Conservation (phyloP, 176 grass and related monocot genomes). For the Raddia guianensis region DNA sequence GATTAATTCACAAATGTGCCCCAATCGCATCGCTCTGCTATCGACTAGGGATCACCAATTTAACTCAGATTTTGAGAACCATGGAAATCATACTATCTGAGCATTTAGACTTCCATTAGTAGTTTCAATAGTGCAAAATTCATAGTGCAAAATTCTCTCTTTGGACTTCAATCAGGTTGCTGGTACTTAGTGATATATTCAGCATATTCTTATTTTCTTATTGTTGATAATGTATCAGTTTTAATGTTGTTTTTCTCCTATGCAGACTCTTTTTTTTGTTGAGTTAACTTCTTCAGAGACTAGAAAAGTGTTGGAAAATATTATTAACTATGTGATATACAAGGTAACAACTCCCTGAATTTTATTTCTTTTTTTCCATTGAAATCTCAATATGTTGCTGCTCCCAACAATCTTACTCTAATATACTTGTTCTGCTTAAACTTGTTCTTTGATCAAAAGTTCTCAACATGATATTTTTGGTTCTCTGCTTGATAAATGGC, state of each 20-base stretch:
- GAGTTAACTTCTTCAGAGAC: constrained; percentile 58
- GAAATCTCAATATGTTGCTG: not conserved
- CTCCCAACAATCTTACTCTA: not conserved
- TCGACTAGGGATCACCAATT: too few relatives aligned
- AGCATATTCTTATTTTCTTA: constrained; percentile 4
- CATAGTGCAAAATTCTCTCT: constrained; percentile 9
- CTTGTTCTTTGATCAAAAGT: constrained; percentile 3
- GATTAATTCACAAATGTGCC: too few relatives aligned
- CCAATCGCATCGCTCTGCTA: too few relatives aligned
- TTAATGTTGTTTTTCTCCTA: constrained; percentile 33
- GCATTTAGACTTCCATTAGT: constrained; percentile 4
- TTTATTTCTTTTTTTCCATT: constrained; percentile 26
- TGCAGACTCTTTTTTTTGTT: constrained; percentile 66
- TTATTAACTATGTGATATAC: constrained; percentile 64
- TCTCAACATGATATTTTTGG: not conserved
- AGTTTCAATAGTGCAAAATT: constrained; percentile 24
- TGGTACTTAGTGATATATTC: constrained; percentile 26
- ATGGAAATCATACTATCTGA: not conserved
- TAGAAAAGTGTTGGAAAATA: constrained; percentile 60
- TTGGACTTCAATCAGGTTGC: not conserved
- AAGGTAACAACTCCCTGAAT: constrained; percentile 41
- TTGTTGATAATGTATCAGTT: not conserved
- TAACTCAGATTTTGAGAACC: too few relatives aligned
- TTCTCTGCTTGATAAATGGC: not conserved
- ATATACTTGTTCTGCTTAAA: constrained; percentile 2